Evolutionary conservation across 2,329 filamentous ascomycete genomes (phyloP), one percentile per base, ranked within the genome.

Genomic region (Chrysoporthe deuterocubensis): DNA sequence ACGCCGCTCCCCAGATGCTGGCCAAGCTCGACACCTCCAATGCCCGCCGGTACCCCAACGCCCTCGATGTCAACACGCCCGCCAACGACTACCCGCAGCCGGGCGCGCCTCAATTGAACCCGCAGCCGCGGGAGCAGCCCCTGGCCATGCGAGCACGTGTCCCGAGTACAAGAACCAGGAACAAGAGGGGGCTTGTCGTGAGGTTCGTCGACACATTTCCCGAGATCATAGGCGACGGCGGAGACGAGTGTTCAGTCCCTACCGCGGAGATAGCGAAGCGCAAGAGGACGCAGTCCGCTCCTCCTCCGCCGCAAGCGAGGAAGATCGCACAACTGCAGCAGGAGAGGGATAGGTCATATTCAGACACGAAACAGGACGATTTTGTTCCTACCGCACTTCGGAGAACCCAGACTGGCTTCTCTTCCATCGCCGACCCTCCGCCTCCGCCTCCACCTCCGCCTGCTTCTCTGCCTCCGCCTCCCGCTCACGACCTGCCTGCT

Each of bases 221-320:
- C 7, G 91, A 93, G 59, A 80, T 97, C 70, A 97, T 98, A 75
- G 95, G 95, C 59, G 90, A 95, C 78, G 95, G 95, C 67, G 95
- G 95, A 44, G 95, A 97, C 75, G 94, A 97, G 77, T 90, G 91
- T 65, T 89, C 92, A 65, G 81, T 86, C 9, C 92, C 92, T 1
- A 87, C 89, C 1, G 82, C 88, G 26, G 91, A 96, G 75, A 90
- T 97, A 65, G 89, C 88, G 5, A 84, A 82, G 75, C 82, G 81
- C 70, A 90, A 85, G 77, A 82, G 77, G 72, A 75, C 76, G 61
- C 79, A 75, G 72, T 78, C 74, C 69, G 75, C 76, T 54, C 73
- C 52, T 72, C 75, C 75, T 71, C 64, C 72, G 69, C 74, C 77
- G 26, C 76, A 74, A 16, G 77, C 75, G 58, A 60, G 42, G 46